Base-by-base conservation (phyloP, 176 grass and related monocot species). In the Juncus effusus region DNA sequence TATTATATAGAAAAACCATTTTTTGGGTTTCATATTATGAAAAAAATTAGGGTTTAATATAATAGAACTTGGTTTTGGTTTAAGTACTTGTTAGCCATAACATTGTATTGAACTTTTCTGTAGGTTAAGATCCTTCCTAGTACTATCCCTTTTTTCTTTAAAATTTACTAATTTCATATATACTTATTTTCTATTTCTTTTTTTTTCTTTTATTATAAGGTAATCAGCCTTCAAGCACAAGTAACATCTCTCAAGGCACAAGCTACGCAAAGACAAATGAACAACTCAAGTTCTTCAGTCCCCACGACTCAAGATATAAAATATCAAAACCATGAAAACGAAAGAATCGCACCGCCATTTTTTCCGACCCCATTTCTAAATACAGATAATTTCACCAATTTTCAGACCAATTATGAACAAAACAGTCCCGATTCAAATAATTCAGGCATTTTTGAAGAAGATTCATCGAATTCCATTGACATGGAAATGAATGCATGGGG, bases 161-260 rank as follows among this genome's bases (percentile, higher is more conserved):
- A 28, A 28, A 28, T 28, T 28, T 28, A 28, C 19, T 28, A 28
- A 28, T 28, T 28, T 28, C 44, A 47, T 47, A 47, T 47, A 47
- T 47, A 47, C 44, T 47, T 9, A 47, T 6, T 6, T 44, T 13
- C 13, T 71, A 13, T 41, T 58, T 71, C 4, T 38, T 58, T 14
- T 55, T 6, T 53, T 56, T 41, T 56, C 51, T 71, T 58, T 53
- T 59, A 13, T 59, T 35, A 50, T 36, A 28, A 72, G 68, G 68
- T 72, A 56, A 72, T 72, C 38, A 72, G 68, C 14, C 68, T 72
- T 42, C 68, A 72, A 72, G 68, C 68, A 44, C 68, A 72, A 55
- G 3, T 72, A 72, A 15, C 68, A 72, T 59, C 54, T 45, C 68
- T 72, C 54, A 72, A 59, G 19, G 68, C 68, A 14, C 53, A 72